Percentiles rank a stretch among this genome's conserved stretches.
These are phyloP conservation scores for Rhododendron griersonianum DNA, from an alignment of 148 eudicot species.

Conservation along the genomic window DNA sequence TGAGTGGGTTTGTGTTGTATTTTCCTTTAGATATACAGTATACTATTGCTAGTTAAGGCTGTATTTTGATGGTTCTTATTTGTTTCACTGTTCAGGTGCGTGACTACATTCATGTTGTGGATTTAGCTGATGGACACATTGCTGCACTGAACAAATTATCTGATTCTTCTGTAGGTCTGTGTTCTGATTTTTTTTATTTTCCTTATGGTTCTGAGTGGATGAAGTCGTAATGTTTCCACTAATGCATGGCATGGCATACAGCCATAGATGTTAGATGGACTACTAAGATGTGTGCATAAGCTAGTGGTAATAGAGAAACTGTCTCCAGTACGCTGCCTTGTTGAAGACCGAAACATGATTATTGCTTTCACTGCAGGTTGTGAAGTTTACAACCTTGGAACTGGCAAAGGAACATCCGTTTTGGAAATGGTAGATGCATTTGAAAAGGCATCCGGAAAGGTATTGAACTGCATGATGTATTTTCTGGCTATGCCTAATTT, in stretches of 20 bases:
- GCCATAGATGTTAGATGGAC: neutral
- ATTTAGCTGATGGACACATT: slow-evolving; percentile 95
- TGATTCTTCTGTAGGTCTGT: slow-evolving; percentile 66
- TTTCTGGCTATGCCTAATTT: neutral
- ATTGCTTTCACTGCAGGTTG: slow-evolving; percentile 50
- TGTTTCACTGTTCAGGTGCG: slow-evolving; percentile 56
- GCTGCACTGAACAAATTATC: slow-evolving; percentile 77
- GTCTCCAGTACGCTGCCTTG: neutral
- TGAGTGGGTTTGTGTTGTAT: neutral
- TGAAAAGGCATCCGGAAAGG: slow-evolving; percentile 97
- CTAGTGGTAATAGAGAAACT: neutral
- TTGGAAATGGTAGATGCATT: slow-evolving; percentile 97
- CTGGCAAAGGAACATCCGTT: slow-evolving; percentile 92
- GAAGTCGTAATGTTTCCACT: slow-evolving; percentile 3
- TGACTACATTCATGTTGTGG: slow-evolving; percentile 95
- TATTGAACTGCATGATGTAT: slow-evolving; percentile 17
- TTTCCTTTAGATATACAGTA: neutral
- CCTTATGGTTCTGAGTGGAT: neutral
- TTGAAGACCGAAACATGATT: neutral
- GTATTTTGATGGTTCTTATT: neutral
- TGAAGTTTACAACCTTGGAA: slow-evolving; percentile 94
- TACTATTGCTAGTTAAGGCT: neutral
- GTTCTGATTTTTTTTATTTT: neutral
- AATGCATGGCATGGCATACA: too few species aligned
- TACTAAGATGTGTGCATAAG: neutral